These are phyloP conservation scores for Fusarium sp. DNA, from an alignment of 2,329 filamentous ascomycete genomes.

Conservation along the genomic window DNA sequence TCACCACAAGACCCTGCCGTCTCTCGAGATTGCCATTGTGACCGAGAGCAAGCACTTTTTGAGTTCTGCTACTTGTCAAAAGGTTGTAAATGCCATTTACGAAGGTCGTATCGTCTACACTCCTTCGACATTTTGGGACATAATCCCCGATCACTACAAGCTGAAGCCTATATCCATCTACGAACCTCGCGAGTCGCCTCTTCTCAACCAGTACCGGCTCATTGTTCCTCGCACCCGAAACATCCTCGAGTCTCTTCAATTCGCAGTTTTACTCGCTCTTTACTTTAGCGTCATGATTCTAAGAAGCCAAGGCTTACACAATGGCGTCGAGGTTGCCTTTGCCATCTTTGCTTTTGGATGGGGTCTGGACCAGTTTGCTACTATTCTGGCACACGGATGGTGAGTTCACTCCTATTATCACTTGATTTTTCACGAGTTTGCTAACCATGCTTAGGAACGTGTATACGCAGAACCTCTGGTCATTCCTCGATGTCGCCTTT, in stretches of 20 bases:
- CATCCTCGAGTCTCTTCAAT: slow-evolving; percentile 79
- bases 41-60: slow-evolving; percentile 85
- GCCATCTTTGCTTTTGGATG: slow-evolving; percentile 81
- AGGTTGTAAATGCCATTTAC: slow-evolving; percentile 86
- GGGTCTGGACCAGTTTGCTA: slow-evolving; percentile 82
- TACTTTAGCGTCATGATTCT: slow-evolving; percentile 80
- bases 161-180: slow-evolving; percentile 84
- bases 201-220: slow-evolving; percentile 87
- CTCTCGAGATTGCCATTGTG: slow-evolving; percentile 85
- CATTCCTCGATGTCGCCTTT: slow-evolving; percentile 85
- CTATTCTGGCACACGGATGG: slow-evolving; percentile 79
- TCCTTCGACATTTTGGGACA: slow-evolving; percentile 83
- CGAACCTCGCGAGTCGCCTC: slow-evolving; percentile 78
- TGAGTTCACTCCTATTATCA: slow-evolving; percentile 39
- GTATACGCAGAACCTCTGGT: slow-evolving; percentile 90
- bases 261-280: slow-evolving; percentile 74
- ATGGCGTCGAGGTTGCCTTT: slow-evolving; percentile 73
- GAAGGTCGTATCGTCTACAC: slow-evolving; percentile 85
- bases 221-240: slow-evolving; percentile 85
- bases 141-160: slow-evolving; percentile 89
- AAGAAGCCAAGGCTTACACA: slow-evolving; percentile 68
- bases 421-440: neutral
- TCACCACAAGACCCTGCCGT: slow-evolving; percentile 73
- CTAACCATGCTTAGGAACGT: slow-evolving; percentile 68
- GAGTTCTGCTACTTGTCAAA: slow-evolving; percentile 81